Evolutionary conservation across 108 stramenopile genomes (phyloP), one percentile per base, ranked within the genome.

Genomic region (Cylindrotheca fusiformis): DNA sequence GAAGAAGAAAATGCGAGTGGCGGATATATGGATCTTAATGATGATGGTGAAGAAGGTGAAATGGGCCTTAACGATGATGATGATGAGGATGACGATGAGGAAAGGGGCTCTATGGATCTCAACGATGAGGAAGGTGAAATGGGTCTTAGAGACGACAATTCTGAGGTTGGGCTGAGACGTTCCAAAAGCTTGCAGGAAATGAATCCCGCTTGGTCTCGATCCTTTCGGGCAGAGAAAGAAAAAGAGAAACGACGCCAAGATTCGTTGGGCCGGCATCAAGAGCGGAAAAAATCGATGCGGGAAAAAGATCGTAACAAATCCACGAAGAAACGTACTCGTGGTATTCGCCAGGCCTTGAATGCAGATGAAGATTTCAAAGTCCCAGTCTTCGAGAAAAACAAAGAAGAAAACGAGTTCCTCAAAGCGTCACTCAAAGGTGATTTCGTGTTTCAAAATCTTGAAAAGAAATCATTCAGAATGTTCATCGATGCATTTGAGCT

Each of bases 401-500:
- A 80, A 24, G 45, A 52, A 32, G 81, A 82, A 14, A 32, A 54
- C 33, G 74, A 77, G 14, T 67, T 87, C 19, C 74, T 92, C 24
- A 55, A 71, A 31, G 61, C 70, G 30, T 81, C 85, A 0, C 68
- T 92, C 48, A 69, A 74, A 48, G 56, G 68, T 20, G 86, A 87
- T 45, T 78, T 84, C 48, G 72, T 87, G 10, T 92, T 92, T 55
- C 47, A 79, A 21, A 41, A 72, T 23, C 65, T 84, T 53, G 65
- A 65, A n/a, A 56, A 78, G 51, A 69, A 75, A 55, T 83, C 84
- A 24, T 47, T 86, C 25, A 52, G 54, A 1, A 67, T 67, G 6
- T 54, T 92, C 5, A 65, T 88, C 52, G 77, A 82, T 60, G 78
- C 81, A 10, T 80, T 92, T 48, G 85, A 92, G 65, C 65, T 32